Evolutionary conservation across 2,329 filamentous ascomycete species (phyloP), one percentile per base, ranked within the genome.

Genomic region (Microcyclospora tardicrescens): DNA sequence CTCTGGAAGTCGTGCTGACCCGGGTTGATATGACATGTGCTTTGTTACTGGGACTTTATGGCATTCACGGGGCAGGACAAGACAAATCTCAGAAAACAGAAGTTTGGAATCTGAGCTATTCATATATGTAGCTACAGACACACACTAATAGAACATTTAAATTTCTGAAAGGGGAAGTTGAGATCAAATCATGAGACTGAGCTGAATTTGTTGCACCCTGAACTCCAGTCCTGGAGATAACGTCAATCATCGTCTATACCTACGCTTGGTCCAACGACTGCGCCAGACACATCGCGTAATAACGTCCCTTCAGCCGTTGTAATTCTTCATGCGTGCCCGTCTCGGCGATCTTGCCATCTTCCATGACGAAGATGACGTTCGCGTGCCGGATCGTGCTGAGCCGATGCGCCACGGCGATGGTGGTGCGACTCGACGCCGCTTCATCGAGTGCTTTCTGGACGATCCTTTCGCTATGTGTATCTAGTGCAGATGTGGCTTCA

Each of bases 381-480:
- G 60, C 60, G 33, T 60, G 48, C 31, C 53, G 46, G 12, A 65
- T 53, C 2, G 62, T 65, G 10, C 52, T 56, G 16, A 65, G 45
- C 2, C 61, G 51, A 52, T 65, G 62, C 5, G 63, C 62, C 1
- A 66, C 59, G 1, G 60, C 61, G 14, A 67, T 54, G 33, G 60
- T 65, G 1, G 61, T 66, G 6, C 62, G 47, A 6, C 50, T 53
- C 49, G 42, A 43, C 2, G 55, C 32, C 66, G 66, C 63, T 14
- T 54, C 46, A 32, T 84, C 78, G 52, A 87, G 75, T 0, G 81
- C 80, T 1, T 64, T 66, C 57, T 87, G 78, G 8, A 84, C 75
- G 1, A 78, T 61, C 44, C 72, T 71, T 54, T 84, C 80, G 0
- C 71, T 76, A 49, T 79, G 71, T 0, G 75, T 76, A 46, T 84